Percentiles rank a stretch among this genome's conserved stretches.
These are phyloP conservation scores for Theileria sp. DNA, from an alignment of 169 alveolate species.

Conservation along the genomic window DNA sequence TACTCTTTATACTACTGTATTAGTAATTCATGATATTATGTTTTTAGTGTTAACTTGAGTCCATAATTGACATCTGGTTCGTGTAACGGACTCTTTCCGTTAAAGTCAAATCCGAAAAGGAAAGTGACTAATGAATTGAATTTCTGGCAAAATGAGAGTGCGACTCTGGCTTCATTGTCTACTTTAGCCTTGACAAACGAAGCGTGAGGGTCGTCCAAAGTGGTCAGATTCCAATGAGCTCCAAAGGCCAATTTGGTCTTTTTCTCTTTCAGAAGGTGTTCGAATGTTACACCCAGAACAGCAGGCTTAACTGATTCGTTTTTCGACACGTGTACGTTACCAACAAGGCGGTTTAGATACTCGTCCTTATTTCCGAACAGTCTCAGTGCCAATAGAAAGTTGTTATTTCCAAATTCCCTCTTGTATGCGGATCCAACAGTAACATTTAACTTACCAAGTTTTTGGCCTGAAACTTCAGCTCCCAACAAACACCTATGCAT, in stretches of 20 bases:
- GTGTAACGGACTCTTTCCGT: slow-evolving; percentile 30
- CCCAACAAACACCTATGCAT: slow-evolving; percentile 35
- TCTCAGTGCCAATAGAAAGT: slow-evolving; percentile 44
- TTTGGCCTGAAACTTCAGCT: slow-evolving; percentile 48
- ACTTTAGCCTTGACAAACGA: slow-evolving; percentile 62
- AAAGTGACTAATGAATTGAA: slow-evolving; percentile 38
- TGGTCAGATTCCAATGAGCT: slow-evolving; percentile 58
- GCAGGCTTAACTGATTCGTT: slow-evolving; percentile 29
- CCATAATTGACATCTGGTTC: slow-evolving; percentile 54
- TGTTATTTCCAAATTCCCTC: slow-evolving; percentile 22
- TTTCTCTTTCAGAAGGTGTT: slow-evolving; percentile 36
- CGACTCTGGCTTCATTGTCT: slow-evolving; percentile 52
- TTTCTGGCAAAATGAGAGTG: slow-evolving; percentile 53
- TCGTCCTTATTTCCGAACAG: slow-evolving; percentile 46
- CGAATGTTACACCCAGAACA: slow-evolving; percentile 39
- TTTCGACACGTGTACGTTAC: slow-evolving; percentile 33
- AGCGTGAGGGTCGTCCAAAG: slow-evolving; percentile 27
- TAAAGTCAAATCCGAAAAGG: slow-evolving; percentile 41
- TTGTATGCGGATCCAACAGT: slow-evolving; percentile 43
- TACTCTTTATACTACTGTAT: no score
- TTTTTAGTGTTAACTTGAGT: slow-evolving; percentile 40
- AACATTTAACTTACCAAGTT: slow-evolving; percentile 22
- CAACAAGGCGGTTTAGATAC: slow-evolving; percentile 30
- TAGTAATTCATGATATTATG: not conserved
- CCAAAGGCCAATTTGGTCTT: slow-evolving; percentile 45